Base-by-base conservation (phyloP, 108 stramenopile genomes). In the Nitzschia inconspicua region DNA sequence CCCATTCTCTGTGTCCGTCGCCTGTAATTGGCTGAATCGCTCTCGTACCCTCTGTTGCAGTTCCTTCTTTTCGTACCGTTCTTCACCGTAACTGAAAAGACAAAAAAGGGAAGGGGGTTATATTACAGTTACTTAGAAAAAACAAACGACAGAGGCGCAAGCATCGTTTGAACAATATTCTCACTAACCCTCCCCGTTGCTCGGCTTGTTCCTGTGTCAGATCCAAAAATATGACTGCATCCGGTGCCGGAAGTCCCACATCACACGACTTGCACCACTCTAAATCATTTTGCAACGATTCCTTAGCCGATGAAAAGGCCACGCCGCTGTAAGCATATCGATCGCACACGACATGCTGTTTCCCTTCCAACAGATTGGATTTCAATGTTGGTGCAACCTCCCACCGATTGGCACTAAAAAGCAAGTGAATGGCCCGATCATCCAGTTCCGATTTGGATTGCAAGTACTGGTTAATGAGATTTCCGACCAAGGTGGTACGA, bases 351-450 rank as follows among this genome's bases (percentile, higher is more conserved):
- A 98, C 51, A 26, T 86, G 85, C 26, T 68, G 79, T 28, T 93
- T 89, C n/a, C 57, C 60, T 5, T 66, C 61, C 32, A 97, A 69
- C 29, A 70, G 64, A 19, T 71, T 55, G 28, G 70, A 24, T 13
- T 46, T 47, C 26, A 95, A 50, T 36, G 62, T 68, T 25, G 85
- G 79, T 5, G 78, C 85, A 18, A 86, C 84, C 82, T 98, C 99
- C 99, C 99, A 99, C 40, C 99, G 95, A 77, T 99, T 99, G 41
- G 99, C 95, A 42, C 90, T 91, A 85, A 99, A 99, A 32, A 99
- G 75, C 28, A 99, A 79, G 65, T 99, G 99, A 32, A 99, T 78
- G 11, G 95, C 90, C 5, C 84, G 85, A 70, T 99, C 99, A 61
- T 97, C 94, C 44, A 97, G 61, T 25, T 95, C 86, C 43, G 67